These are phyloP conservation scores for Musa troglodytarum DNA, from an alignment of 176 grass and related monocot genomes.

Conservation along the genomic window DNA sequence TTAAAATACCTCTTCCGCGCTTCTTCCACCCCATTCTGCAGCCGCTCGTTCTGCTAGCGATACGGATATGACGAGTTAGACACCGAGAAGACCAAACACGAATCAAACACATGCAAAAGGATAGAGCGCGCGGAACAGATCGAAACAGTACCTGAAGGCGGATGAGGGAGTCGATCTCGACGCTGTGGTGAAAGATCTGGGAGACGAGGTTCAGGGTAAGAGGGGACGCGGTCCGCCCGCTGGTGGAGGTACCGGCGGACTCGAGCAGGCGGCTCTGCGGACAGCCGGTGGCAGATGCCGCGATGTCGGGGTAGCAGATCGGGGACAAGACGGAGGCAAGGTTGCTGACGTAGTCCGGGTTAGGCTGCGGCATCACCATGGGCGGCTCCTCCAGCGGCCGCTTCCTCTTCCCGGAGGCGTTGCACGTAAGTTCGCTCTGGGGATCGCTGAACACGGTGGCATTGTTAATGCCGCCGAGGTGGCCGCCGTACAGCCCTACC, in stretches of 20 bases:
- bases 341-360: not conserved
- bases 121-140: not conserved
- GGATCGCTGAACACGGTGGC: slow-evolving; percentile 14
- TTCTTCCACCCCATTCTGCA: slow-evolving; percentile 27
- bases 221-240: slow-evolving; percentile 24
- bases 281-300: not conserved
- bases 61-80: not conserved
- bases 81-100: not conserved
- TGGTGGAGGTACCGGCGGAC: slow-evolving; percentile 35
- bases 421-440: slow-evolving; percentile 52
- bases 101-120: not conserved
- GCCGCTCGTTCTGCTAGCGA: slow-evolving; percentile 27
- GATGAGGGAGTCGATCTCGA: slow-evolving; percentile 38
- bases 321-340: not conserved
- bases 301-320: slow-evolving; percentile 1
- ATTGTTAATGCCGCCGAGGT: not conserved
- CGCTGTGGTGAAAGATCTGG: slow-evolving; percentile 27
- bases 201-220: not conserved
- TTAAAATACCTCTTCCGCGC: slow-evolving; percentile 29
- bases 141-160: slow-evolving; percentile 27
- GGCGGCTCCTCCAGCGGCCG: slow-evolving; percentile 21
- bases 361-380: not conserved
- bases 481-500: not conserved
- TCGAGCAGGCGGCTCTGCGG: slow-evolving; percentile 16
- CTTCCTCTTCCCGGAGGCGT: slow-evolving; percentile 28